phyloP scores from a whole-genome alignment of 2,329 filamentous ascomycete species.

The Teratosphaeria gauchensis region DNA sequence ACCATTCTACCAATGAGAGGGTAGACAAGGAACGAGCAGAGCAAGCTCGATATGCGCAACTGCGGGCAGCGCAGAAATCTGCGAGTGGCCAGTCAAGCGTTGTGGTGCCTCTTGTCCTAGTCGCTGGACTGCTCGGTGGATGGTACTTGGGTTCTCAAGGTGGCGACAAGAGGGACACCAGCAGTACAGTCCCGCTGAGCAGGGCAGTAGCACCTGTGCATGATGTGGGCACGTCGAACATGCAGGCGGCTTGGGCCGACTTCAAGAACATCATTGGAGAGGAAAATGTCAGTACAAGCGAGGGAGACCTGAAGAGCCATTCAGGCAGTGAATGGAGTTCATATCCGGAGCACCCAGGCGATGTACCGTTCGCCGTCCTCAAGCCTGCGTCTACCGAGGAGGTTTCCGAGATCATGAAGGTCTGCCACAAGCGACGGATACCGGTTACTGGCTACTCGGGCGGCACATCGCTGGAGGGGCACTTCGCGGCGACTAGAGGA shows the following conservation, averaged over 20 bases:
- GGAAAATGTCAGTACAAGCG: constrained; percentile 52
- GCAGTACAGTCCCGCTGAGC: constrained; percentile 48
- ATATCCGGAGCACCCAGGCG: constrained; percentile 32
- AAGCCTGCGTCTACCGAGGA: constrained; percentile 72
- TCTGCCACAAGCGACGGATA: constrained; percentile 71
- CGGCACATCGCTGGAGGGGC: constrained; percentile 81
- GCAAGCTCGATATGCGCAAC: constrained; percentile 40
- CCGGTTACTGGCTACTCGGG: constrained; percentile 82
- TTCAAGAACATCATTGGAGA: constrained; percentile 52
- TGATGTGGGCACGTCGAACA: constrained; percentile 46
- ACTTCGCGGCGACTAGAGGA: constrained; percentile 72
- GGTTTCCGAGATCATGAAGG: constrained; percentile 76
- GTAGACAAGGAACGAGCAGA: constrained; percentile 49
- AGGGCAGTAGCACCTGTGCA: constrained; percentile 41
- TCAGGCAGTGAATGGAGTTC: constrained; percentile 56
- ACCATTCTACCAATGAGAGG: constrained; percentile 51
- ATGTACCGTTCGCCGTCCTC: constrained; percentile 53
- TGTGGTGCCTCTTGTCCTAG: constrained; percentile 22
- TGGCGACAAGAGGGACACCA: constrained; percentile 30
- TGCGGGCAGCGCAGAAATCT: constrained; percentile 21
- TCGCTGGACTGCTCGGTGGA: constrained; percentile 31
- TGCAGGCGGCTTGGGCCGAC: constrained; percentile 57
- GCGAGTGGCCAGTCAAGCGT: constrained; percentile 18
- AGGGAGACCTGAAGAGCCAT: constrained; percentile 46
- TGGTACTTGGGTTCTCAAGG: constrained; percentile 48